A percentile compares a stretch with the other conserved stretches of the same genome.
Conservation (phyloP, 129 eudicot genomes). For the Centrapalus pauciflorus region DNA sequence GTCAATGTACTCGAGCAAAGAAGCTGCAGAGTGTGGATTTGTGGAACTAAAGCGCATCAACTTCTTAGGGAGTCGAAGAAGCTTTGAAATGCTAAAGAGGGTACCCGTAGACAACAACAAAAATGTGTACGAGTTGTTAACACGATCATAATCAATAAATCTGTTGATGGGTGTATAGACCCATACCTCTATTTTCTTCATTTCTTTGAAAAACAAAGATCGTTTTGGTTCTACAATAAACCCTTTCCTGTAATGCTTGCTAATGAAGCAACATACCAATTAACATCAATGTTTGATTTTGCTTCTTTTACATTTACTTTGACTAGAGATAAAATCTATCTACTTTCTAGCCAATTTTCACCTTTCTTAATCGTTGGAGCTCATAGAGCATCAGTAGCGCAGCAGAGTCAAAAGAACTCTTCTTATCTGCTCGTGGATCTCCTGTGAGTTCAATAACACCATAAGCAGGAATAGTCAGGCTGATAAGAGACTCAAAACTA, state of each 20-base stretch:
- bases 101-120: constrained; percentile 56
- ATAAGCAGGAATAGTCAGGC: constrained; percentile 56
- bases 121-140: constrained; percentile 73
- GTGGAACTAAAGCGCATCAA: constrained; percentile 66
- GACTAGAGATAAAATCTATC: neutral
- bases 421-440: constrained; percentile 71
- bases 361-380: constrained; percentile 46
- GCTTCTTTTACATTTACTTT: neutral
- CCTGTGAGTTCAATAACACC: constrained; percentile 52
- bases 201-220: neutral
- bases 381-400: constrained; percentile 59
- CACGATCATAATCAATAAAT: constrained; percentile 38
- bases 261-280: neutral
- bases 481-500: constrained; percentile 52
- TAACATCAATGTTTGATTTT: too few species aligned
- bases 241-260: neutral
- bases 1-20: constrained; percentile 59
- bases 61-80: constrained; percentile 77
- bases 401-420: constrained; percentile 80
- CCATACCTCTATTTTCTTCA: neutral
- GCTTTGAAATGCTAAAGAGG: constrained; percentile 87
- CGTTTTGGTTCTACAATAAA: neutral
- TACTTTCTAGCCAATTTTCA: constrained; percentile 31
- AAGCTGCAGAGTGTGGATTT: constrained; percentile 37
- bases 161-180: neutral